These are phyloP conservation scores for Microsporum canis DNA, from an alignment of 2,329 filamentous ascomycete species.

Conservation along the genomic window DNA sequence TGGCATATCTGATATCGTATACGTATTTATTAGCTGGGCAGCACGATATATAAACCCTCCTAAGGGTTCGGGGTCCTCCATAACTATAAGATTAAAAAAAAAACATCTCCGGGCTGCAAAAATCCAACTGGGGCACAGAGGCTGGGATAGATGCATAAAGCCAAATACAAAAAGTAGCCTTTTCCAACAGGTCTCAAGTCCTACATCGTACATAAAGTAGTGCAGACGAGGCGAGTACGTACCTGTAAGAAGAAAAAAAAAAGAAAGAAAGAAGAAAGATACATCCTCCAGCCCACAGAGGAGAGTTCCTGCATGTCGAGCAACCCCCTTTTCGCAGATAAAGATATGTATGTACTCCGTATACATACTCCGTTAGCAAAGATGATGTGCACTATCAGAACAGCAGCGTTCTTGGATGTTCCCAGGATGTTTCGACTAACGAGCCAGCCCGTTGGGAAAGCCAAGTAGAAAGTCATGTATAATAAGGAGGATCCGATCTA, in stretches of 20 bases:
- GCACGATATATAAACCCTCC: not conserved
- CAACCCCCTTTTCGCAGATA: not conserved
- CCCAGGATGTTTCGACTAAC: slow-evolving; percentile 3
- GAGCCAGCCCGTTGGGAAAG: slow-evolving; percentile 1
- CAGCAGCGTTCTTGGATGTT: not conserved
- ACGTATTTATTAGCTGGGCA: not conserved
- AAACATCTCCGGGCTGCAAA: not conserved
- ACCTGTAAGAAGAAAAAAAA: not conserved
- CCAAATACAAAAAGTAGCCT: not conserved
- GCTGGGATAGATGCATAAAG: slow-evolving; percentile 5
- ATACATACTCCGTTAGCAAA: not conserved
- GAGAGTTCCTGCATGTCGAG: not conserved
- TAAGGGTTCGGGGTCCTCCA: not conserved
- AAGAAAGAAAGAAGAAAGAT: not conserved
- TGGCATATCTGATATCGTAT: not conserved
- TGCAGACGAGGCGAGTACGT: not conserved
- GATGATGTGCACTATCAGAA: not conserved
- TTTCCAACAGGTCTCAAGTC: slow-evolving; percentile 4
- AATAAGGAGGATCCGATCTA: not conserved
- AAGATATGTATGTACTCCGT: not conserved
- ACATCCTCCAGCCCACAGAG: not conserved
- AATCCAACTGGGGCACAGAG: not conserved
- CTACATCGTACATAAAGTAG: slow-evolving; percentile 1
- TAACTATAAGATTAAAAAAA: not conserved
- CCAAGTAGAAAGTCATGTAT: not conserved